Base-by-base conservation (phyloP, 108 stramenopile genomes). In the Nitzschia sp. region DNA sequence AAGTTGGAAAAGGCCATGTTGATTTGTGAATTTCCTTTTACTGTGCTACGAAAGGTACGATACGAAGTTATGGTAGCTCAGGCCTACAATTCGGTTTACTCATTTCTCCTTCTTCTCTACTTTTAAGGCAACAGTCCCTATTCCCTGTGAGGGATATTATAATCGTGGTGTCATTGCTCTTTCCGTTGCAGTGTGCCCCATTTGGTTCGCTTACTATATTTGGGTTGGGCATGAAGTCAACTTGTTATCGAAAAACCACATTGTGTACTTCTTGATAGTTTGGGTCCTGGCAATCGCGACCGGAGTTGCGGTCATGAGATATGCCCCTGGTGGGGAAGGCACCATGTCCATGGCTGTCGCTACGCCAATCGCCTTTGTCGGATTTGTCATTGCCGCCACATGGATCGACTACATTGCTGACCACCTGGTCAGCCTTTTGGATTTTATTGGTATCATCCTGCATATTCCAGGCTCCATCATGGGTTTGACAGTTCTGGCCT, bases 341-440 rank as follows among this genome's bases (percentile, higher is more conserved):
- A 70, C 75, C 9, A 90, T 95, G 90, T 63, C 84, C 18, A 65
- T 95, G 47, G 65, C 66, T 54, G 77, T 84, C n/a, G 83, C 90
- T 1, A 75, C 86, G 5, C 95, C 95, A 6, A 71, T 95, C 66
- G 91, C 93, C 6, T 63, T 96, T 0, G 88, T 88, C 64, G 97
- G 94, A 28, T 97, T 97, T 64, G 69, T 88, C 35, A 76, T 93
- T 67, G 92, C 92, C 31, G 96, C 96, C 13, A 89, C 91, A 0
- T 98, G 97, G 98, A 90, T 99, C 57, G 96, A 98, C 81, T 66
- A 71, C 53, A 82, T 99, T 56, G 98, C 98, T 15, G 93, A 94
- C 42, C 84, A 92, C 70, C 81, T 97, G 46, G 97, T 98, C n/a
- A 70, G 76, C 5, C 59, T 96, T 18, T 77, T 98, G 9, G 79